phyloP scores from a whole-genome alignment of 2,329 filamentous ascomycete species.

The Clonostachys rosea region DNA sequence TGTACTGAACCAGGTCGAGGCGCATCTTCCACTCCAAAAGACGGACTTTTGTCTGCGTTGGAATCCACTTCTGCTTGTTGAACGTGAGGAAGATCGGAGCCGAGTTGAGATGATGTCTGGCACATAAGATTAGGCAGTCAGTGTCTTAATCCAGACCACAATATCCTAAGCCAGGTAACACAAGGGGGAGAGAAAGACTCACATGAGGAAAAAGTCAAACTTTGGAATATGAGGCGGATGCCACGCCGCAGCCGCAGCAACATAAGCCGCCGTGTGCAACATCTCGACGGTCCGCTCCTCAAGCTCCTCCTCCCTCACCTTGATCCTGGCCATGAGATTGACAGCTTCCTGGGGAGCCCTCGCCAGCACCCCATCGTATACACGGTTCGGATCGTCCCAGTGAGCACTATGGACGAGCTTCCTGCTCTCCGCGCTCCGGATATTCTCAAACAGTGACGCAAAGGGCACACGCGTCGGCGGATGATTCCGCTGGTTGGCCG shows the following conservation, averaged over 20 bases:
- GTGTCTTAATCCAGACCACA: not conserved
- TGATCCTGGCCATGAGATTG: constrained; percentile 53
- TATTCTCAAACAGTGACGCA: constrained; percentile 56
- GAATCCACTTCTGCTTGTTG: constrained; percentile 56
- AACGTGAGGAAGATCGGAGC: constrained; percentile 71
- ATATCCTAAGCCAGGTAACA: not conserved
- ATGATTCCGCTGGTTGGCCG: constrained; percentile 14
- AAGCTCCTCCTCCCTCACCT: constrained; percentile 50
- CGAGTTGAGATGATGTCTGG: constrained; percentile 70
- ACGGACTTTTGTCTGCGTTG: constrained; percentile 55
- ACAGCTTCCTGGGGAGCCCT: constrained; percentile 62
- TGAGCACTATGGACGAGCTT: constrained; percentile 48
- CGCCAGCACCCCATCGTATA: constrained; percentile 63
- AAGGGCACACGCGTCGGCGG: constrained; percentile 29
- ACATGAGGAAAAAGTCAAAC: constrained; percentile 75
- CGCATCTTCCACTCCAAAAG: constrained; percentile 81
- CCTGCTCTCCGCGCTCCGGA: constrained; percentile 38
- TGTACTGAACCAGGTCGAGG: constrained; percentile 69
- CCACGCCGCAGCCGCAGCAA: constrained; percentile 52
- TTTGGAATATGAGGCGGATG: constrained; percentile 61
- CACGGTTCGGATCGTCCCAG: constrained; percentile 53
- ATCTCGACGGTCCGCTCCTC: constrained; percentile 54
- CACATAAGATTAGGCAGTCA: not conserved
- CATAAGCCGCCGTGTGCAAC: constrained; percentile 57
- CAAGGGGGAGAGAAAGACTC: constrained; percentile 11